A percentile compares a stretch with the other conserved stretches of the same genome.
phyloP scores from a whole-genome alignment of 2,329 filamentous ascomycete species.

The Talaromyces sp. region DNA sequence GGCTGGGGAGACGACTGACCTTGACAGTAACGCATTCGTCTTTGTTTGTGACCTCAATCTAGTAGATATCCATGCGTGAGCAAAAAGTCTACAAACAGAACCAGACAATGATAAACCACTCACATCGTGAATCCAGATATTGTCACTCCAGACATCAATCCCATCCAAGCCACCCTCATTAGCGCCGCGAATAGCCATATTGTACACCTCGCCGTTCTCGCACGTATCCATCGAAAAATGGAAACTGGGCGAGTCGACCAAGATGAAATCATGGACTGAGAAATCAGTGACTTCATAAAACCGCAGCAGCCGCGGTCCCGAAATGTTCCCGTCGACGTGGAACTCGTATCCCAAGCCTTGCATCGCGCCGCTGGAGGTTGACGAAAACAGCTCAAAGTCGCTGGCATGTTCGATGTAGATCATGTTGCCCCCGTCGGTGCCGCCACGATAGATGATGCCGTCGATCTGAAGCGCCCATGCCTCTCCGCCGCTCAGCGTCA shows the following conservation, averaged over 20 bases:
- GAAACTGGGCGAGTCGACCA: constrained; percentile 48
- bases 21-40: constrained; percentile 58
- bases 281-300: constrained; percentile 43
- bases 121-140: constrained; percentile 55
- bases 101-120: constrained; percentile 1
- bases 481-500: constrained; percentile 42
- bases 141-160: constrained; percentile 50
- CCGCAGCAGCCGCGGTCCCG: constrained; percentile 43
- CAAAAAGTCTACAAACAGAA: background rate
- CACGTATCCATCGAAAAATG: constrained; percentile 50
- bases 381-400: constrained; percentile 53
- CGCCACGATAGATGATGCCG: constrained; percentile 50
- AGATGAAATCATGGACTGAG: constrained; percentile 45
- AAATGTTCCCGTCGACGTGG: constrained; percentile 35
- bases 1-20: constrained; percentile 17
- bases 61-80: background rate
- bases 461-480: constrained; percentile 50
- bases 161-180: constrained; percentile 52
- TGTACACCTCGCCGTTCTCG: constrained; percentile 51
- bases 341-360: constrained; percentile 50
- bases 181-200: constrained; percentile 51
- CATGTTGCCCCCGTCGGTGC: constrained; percentile 49
- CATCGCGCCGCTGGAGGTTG: constrained; percentile 47
- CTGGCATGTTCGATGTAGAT: constrained; percentile 45
- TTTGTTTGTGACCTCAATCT: constrained; percentile 57